phyloP scores from a whole-genome alignment of 2,329 filamentous ascomycete genomes.

The Sclerotinia minor region DNA sequence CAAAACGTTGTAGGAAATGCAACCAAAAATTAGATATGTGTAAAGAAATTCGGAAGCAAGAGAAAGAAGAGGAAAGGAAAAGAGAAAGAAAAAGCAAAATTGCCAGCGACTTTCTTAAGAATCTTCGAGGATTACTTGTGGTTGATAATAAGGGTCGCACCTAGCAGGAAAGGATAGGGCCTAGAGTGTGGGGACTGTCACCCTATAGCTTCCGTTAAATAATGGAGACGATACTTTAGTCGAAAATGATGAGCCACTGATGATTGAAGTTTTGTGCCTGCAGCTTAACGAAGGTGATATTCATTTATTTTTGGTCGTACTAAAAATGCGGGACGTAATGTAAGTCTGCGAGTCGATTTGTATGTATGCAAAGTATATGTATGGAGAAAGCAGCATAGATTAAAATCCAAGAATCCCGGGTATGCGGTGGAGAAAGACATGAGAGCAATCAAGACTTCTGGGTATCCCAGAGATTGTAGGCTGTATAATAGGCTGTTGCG shows the following conservation, averaged over 20 bases:
- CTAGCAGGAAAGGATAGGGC: slow-evolving; percentile 28
- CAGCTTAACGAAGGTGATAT: slow-evolving; percentile 26
- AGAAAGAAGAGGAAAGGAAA: slow-evolving; percentile 12
- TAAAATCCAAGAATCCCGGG: slow-evolving; percentile 2
- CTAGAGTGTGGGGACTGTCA: slow-evolving; percentile 35
- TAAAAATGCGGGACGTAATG: slow-evolving; percentile 24
- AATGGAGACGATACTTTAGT: slow-evolving; percentile 33
- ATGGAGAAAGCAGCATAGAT: slow-evolving; percentile 13
- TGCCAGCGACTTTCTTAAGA: slow-evolving; percentile 16
- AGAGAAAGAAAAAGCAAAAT: slow-evolving; percentile 11
- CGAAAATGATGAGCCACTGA: slow-evolving; percentile 32
- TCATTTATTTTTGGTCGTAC: slow-evolving; percentile 26
- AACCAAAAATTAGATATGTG: slow-evolving; percentile 4
- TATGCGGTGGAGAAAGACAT: slow-evolving; percentile 21
- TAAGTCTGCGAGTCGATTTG: neutral
- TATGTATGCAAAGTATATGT: slow-evolving; percentile 8
- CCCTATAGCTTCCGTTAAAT: slow-evolving; percentile 30
- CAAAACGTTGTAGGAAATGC: slow-evolving; percentile 27
- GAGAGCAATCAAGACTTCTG: slow-evolving; percentile 2
- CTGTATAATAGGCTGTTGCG: slow-evolving; percentile 12
- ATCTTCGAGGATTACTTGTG: slow-evolving; percentile 20
- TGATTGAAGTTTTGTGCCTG: slow-evolving; percentile 29
- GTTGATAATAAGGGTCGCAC: slow-evolving; percentile 25
- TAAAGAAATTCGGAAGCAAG: slow-evolving; percentile 24
- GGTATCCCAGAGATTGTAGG: neutral